phyloP scores from a whole-genome alignment of 345 rosid genomes.

The Hirschfeldia incana region DNA sequence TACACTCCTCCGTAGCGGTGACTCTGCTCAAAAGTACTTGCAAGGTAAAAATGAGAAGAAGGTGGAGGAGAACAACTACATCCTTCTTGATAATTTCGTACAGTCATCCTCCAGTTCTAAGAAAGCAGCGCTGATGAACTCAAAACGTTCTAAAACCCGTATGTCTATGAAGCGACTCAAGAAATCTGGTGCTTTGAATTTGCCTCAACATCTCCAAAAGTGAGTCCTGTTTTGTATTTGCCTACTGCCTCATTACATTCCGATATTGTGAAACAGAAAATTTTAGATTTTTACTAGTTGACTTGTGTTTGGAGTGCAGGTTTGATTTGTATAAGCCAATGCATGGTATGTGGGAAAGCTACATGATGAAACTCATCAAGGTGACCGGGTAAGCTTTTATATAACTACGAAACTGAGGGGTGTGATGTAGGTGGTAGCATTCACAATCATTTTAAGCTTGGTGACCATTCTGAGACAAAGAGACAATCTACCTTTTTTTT shows the following conservation, averaged over 20 bases:
- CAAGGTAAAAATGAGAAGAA: constrained; percentile 66
- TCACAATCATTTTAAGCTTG: not conserved
- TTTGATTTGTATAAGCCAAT: constrained; percentile 60
- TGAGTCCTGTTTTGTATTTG: constrained; percentile 35
- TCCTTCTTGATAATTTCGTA: constrained; percentile 81
- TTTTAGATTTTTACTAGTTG: not conserved
- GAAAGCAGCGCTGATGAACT: constrained; percentile 49
- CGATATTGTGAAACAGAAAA: not conserved
- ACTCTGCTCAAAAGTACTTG: constrained; percentile 74
- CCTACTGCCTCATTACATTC: not conserved
- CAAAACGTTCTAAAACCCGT: constrained; percentile 77
- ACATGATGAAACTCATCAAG: constrained; percentile 56
- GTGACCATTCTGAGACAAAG: not conserved
- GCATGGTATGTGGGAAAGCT: constrained; percentile 78
- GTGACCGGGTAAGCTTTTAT: constrained; percentile 48
- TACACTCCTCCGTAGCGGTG: constrained; percentile 78
- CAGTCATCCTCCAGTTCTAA: constrained; percentile 47
- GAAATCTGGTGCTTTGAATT: constrained; percentile 56
- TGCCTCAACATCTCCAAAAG: constrained; percentile 59
- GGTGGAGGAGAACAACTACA: constrained; percentile 62
- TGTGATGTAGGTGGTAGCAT: not conserved
- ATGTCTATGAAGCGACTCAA: constrained; percentile 81
- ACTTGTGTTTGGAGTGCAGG: constrained; percentile 42
- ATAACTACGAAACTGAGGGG: not conserved
- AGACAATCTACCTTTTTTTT: constrained; percentile 18